Evolutionary conservation across 352 stramenopile species (phyloP).

Genomic region (Pythium dissimile): DNA sequence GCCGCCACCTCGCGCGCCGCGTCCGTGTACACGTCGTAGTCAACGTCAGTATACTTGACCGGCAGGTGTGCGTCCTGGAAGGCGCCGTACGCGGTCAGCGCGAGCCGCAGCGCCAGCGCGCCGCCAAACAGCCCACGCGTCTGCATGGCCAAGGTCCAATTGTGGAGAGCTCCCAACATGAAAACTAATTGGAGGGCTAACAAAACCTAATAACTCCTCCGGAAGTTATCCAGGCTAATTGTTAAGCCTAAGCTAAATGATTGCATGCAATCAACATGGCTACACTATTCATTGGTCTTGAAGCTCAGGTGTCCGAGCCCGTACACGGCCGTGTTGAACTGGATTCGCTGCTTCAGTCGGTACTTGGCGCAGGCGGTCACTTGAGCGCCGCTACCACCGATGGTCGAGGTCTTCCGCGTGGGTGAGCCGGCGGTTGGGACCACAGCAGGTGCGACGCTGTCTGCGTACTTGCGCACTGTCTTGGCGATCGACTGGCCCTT

Average conservation of each 20-base stretch:
- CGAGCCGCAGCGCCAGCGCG: slow-evolving; percentile 56
- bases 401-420: not conserved
- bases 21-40: slow-evolving; percentile 99
- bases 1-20: slow-evolving; percentile 88
- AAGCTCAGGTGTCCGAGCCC: slow-evolving; percentile 54
- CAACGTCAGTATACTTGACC: slow-evolving; percentile 98
- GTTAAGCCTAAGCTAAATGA: not conserved
- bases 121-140: slow-evolving; percentile 35
- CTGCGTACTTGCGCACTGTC: slow-evolving; percentile 50
- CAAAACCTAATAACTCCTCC: not conserved
- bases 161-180: not conserved
- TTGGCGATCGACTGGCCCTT: slow-evolving; percentile 59
- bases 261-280: not conserved
- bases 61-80: slow-evolving; percentile 72
- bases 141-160: slow-evolving; percentile 15
- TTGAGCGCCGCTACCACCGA: not conserved
- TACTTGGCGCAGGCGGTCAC: not conserved
- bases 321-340: slow-evolving; percentile 69
- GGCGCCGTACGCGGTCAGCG: slow-evolving; percentile 65
- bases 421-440: not conserved
- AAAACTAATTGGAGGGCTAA: not conserved
- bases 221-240: not conserved
- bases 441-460: slow-evolving; percentile 21
- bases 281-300: slow-evolving; percentile 31
- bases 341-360: slow-evolving; percentile 67